Percentiles rank a stretch among this genome's conserved stretches.
These are phyloP conservation scores for Colletotrichum brevisporum DNA, from an alignment of 2,329 filamentous ascomycete genomes.

Conservation along the genomic window DNA sequence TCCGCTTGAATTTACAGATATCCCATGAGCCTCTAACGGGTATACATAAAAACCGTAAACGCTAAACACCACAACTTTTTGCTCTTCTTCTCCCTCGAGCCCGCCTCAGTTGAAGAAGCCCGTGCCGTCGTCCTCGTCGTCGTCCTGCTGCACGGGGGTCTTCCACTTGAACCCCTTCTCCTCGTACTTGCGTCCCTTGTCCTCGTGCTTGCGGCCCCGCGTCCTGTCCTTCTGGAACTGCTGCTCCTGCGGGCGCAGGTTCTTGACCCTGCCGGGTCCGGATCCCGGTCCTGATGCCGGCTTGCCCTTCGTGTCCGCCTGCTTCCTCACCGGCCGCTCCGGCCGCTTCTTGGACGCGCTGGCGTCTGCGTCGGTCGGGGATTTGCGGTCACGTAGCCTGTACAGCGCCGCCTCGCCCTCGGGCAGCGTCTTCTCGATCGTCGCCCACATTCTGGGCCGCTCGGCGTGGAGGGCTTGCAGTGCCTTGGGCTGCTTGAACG, in stretches of 20 bases:
- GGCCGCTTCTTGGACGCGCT: conserved; percentile 28
- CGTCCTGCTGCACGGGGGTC: conserved; percentile 53
- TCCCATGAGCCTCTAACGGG: conserved; percentile 33
- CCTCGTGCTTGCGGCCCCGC: conserved; percentile 40
- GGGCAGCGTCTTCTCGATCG: conserved; percentile 75
- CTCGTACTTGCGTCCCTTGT: conserved; percentile 42
- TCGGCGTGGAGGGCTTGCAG: conserved; percentile 56
- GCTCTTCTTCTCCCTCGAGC: not conserved
- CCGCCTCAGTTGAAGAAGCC: conserved; percentile 69
- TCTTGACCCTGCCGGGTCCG: not conserved
- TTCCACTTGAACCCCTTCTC: conserved; percentile 47
- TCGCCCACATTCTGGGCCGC: conserved; percentile 75
- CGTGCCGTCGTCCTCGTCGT: conserved; percentile 67
- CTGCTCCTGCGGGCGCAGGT: conserved; percentile 37
- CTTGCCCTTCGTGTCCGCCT: no score
- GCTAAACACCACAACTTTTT: conserved; percentile 26
- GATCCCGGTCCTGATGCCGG: not conserved
- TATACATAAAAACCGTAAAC: conserved; percentile 34
- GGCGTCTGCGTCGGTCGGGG: conserved; percentile 45
- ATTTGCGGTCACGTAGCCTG: conserved; percentile 67
- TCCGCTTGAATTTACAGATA: conserved; percentile 11
- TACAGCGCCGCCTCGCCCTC: conserved; percentile 67
- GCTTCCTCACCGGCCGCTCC: conserved; percentile 31
- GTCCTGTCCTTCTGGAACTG: conserved; percentile 35
- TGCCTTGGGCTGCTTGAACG: conserved; percentile 56